A percentile compares a stretch with the other conserved stretches of the same genome.
Conservation (phyloP, 106 monocot species). For the Dioscorea alata region DNA sequence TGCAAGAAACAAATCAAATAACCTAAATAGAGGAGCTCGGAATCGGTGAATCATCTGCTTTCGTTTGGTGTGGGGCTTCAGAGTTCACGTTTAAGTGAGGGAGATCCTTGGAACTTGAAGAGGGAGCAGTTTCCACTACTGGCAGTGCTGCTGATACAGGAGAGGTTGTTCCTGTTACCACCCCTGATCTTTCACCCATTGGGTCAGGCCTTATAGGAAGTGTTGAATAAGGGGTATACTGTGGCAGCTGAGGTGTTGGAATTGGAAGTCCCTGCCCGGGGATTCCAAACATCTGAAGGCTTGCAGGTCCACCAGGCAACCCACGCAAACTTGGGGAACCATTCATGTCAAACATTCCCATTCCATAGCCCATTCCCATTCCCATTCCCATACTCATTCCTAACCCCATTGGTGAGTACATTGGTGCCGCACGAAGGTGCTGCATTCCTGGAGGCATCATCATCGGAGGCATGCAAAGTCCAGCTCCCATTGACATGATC, state of each 20-base stretch:
- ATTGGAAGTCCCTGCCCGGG: constrained; percentile 25
- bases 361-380: constrained; percentile 48
- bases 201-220: constrained; percentile 13
- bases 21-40: constrained; percentile 6
- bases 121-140: constrained; percentile 8
- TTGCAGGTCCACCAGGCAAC: constrained; percentile 21
- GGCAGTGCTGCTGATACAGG: background rate
- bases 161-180: background rate
- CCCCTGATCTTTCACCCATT: constrained; percentile 6
- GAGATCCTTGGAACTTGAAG: constrained; percentile 11
- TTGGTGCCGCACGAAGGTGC: constrained; percentile 30
- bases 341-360: constrained; percentile 53
- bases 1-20: background rate
- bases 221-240: constrained; percentile 9
- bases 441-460: constrained; percentile 70
- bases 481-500: constrained; percentile 86
- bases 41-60: constrained; percentile 5
- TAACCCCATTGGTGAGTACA: constrained; percentile 42
- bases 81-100: constrained; percentile 5
- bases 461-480: constrained; percentile 71
- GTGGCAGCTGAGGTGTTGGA: constrained; percentile 13
- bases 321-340: constrained; percentile 18
- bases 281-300: constrained; percentile 36
- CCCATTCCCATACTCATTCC: constrained; percentile 36
- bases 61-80: background rate